phyloP scores from a whole-genome alignment of 495 filamentous ascomycete genomes.

The Staphylotrichum longicolle region DNA sequence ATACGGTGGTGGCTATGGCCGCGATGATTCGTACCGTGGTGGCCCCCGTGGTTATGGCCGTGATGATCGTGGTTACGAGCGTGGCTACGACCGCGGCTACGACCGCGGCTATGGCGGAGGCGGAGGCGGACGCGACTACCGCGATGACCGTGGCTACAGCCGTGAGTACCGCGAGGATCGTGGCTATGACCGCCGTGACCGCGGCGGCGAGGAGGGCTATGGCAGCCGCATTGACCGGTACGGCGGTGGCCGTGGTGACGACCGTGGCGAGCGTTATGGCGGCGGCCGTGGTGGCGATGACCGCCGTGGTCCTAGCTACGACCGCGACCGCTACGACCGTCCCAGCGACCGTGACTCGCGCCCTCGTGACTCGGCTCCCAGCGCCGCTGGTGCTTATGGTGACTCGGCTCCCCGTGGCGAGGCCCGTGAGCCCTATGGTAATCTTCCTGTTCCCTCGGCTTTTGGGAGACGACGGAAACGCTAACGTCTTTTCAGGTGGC shows the following conservation, averaged over 20 bases:
- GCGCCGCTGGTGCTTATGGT: constrained; percentile 49
- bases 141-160: constrained; percentile 50
- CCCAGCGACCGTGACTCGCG: constrained; percentile 45
- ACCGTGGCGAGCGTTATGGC: constrained; percentile 40
- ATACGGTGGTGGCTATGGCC: constrained; percentile 41
- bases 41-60: constrained; percentile 49
- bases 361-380: constrained; percentile 50
- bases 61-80: constrained; percentile 49
- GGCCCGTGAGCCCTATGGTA: constrained; percentile 50
- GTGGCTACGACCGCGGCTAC: constrained; percentile 47
- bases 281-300: constrained; percentile 48
- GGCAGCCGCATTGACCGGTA: constrained; percentile 48
- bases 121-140: constrained; percentile 48
- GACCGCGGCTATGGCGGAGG: constrained; percentile 54
- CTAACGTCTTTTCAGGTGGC: constrained; percentile 18
- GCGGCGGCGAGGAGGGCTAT: constrained; percentile 54
- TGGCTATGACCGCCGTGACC: constrained; percentile 59
- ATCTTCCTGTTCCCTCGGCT: neutral
- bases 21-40: constrained; percentile 44
- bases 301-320: constrained; percentile 52
- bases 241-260: constrained; percentile 32
- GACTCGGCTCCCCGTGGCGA: constrained; percentile 62
- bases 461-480: too few relatives aligned
- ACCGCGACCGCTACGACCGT: constrained; percentile 56
- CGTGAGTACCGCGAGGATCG: constrained; percentile 60